Evolutionary conservation across 768 basidiomycete genomes (phyloP), one percentile per base, ranked within the genome.

Genomic region (Amanita muscaria): DNA sequence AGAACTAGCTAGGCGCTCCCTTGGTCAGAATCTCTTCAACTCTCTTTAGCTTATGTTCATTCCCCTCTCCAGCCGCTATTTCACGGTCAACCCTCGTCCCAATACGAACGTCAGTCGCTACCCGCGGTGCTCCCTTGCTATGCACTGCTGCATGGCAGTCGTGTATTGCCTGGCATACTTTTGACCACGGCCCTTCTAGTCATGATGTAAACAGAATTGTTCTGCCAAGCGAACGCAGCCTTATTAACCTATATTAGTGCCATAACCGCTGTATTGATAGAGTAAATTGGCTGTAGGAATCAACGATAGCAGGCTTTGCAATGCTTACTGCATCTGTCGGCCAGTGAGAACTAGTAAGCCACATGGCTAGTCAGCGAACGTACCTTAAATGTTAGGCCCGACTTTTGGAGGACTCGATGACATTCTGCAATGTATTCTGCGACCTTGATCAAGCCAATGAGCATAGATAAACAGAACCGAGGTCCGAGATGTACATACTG

Each of bases 41-140:
- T 21, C 91, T 75, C 40, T 70, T 68, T 12, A 96, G 75, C 59
- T 98, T 97, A 42, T 65, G 67, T 16, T 78, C 78, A 52, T 96
- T 96, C 5, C 83, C 90, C 34, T 75, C 68, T 4, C 82, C 84
- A 1, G 72, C 69, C 4, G 64, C 61, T 14, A 82, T 72, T 30
- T 73, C 66, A 48, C 80, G 76, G 62, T 93, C 76, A 18, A 76
- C 72, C 36, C 93, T 79, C 1, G 94, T 97, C 33, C 94, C 94
- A 42, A 98, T 93, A 21, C 94, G 83, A 48, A 97, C 86, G 64
- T 98, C 93, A 10, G 93, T 94, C 9, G 88, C 88, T 42, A 92
- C 74, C 41, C 83, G 78, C 12, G 79, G 77, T 0, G 77, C 74
- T 18, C 87, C 88, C 58, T 76, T 73, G 1, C 74, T 77, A 51